Conservation (phyloP, 140 eudicot species). For the Bidens hawaiensis region DNA sequence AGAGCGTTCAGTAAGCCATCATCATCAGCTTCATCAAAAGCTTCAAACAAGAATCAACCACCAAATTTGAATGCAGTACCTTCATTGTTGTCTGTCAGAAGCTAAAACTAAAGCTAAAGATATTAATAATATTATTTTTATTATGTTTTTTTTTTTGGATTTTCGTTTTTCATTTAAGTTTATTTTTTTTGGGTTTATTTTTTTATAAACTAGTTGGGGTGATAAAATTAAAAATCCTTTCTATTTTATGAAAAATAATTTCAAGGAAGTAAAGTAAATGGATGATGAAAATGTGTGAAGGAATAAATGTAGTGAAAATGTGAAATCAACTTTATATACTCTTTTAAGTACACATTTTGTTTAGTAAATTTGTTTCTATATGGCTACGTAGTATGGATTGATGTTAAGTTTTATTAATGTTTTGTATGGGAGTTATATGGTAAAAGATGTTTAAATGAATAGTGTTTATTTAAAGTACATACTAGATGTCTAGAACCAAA, state of each 20-base stretch:
- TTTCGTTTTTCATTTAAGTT: conserved; percentile 18
- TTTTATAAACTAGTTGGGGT: conserved; percentile 6
- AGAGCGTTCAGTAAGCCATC: conserved; percentile 61
- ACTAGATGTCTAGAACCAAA: too few relatives aligned
- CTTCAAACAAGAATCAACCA: conserved; percentile 37
- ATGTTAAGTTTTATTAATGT: conserved; percentile 1
- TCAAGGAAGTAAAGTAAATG: conserved; percentile 20
- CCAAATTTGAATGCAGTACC: conserved; percentile 75
- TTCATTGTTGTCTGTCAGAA: conserved; percentile 64
- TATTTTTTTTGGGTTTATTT: conserved; percentile 1
- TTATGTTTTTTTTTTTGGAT: background rate
- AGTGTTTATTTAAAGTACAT: too few relatives aligned
- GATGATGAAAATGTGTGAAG: conserved; percentile 20
- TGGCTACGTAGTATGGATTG: conserved; percentile 12
- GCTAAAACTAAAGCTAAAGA: conserved; percentile 45
- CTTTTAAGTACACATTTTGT: conserved; percentile 19
- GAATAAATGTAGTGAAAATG: conserved; percentile 13
- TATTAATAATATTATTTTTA: background rate
- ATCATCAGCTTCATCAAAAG: conserved; percentile 22
- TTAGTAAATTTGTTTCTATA: conserved; percentile 7
- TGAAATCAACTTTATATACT: conserved; percentile 7
- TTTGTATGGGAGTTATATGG: conserved; percentile 5
- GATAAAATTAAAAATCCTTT: background rate
- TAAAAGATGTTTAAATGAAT: too few relatives aligned
- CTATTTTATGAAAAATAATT: conserved; percentile 9